Percentiles rank a stretch among this genome's conserved stretches.
Conservation (phyloP, 768 basidiomycete genomes). For the Mycena galericulata region DNA sequence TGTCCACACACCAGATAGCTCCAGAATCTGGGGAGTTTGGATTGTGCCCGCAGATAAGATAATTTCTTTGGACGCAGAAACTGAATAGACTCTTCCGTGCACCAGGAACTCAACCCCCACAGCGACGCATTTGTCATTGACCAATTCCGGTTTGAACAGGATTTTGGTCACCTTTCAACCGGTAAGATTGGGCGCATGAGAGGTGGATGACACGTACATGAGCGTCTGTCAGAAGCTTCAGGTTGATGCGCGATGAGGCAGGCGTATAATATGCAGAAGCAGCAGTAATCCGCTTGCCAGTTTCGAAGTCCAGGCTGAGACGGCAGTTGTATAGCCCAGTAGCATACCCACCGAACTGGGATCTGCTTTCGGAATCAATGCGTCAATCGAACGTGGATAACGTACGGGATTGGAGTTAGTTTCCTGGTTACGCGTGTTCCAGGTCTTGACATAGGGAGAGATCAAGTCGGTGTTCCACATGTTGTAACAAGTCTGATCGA, state of each 20-base stretch:
- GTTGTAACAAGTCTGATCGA: slow-evolving; percentile 1
- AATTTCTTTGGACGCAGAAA: slow-evolving; percentile 9
- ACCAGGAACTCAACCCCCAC: slow-evolving; percentile 13
- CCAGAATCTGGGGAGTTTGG: slow-evolving; percentile 16
- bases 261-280: slow-evolving; percentile 17
- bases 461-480: background rate
- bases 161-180: slow-evolving; percentile 21
- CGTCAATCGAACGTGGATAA: background rate
- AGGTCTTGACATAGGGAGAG: slow-evolving; percentile 12
- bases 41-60: slow-evolving; percentile 13
- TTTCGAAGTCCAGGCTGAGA: background rate
- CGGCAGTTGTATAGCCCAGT: slow-evolving; percentile 6
- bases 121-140: slow-evolving; percentile 5
- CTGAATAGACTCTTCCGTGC: background rate
- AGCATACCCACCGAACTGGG: slow-evolving; percentile 6
- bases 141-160: slow-evolving; percentile 9
- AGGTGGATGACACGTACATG: slow-evolving; percentile 4
- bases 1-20: slow-evolving; percentile 21
- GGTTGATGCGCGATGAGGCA: slow-evolving; percentile 1
- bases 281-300: slow-evolving; percentile 15
- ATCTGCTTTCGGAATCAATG: background rate
- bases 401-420: slow-evolving; percentile 24
- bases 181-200: background rate
- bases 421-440: slow-evolving; percentile 7
- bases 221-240: slow-evolving; percentile 11